phyloP scores from a whole-genome alignment of 495 filamentous ascomycete species.

The Penicillium goetzii region DNA sequence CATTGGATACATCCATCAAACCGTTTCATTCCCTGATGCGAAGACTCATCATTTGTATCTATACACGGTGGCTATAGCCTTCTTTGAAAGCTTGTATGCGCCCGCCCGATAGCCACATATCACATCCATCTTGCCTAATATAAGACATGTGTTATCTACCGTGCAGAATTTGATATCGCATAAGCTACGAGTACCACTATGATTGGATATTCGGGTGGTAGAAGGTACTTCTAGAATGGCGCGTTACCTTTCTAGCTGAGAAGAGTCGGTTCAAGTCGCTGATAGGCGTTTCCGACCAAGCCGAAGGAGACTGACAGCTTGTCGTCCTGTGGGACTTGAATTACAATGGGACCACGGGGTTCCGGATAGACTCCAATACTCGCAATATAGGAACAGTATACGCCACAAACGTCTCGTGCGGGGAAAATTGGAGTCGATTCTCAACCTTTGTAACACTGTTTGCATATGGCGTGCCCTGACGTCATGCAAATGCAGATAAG shows the following conservation, averaged over 20 bases:
- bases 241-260: background rate
- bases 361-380: no score
- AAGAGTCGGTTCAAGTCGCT: no score
- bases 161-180: no score
- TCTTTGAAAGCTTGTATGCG: background rate
- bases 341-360: background rate
- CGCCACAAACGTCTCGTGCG: background rate
- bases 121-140: background rate
- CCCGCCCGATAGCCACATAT: background rate
- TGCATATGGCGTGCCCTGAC: no score
- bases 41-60: no score
- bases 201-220: background rate
- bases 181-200: no score
- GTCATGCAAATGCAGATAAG: no score
- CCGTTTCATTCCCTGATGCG: no score
- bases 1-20: no score
- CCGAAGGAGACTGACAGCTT: background rate
- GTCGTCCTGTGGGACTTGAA: background rate
- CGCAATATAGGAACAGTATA: background rate
- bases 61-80: background rate
- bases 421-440: background rate
- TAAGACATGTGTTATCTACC: no score
- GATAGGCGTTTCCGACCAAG: background rate
- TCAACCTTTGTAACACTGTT: background rate
- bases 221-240: background rate